phyloP scores from a whole-genome alignment of 2,329 filamentous ascomycete species.

The Colletotrichum euphorbiae region DNA sequence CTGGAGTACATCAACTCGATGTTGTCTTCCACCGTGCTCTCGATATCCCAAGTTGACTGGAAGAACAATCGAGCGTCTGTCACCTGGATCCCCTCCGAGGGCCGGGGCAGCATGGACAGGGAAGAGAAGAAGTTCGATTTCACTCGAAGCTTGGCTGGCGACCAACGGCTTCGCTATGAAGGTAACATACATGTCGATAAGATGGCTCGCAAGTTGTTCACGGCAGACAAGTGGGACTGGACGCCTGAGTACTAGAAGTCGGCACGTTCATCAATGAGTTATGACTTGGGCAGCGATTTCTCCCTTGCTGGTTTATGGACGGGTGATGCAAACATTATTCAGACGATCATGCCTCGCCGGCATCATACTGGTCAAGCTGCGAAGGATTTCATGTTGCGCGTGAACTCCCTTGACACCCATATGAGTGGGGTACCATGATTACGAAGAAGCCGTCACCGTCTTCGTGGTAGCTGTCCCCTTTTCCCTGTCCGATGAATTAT shows the following conservation, averaged over 20 bases:
- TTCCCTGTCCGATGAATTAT: slow-evolving; percentile 13
- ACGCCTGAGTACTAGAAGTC: slow-evolving; percentile 56
- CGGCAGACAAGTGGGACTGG: slow-evolving; percentile 70
- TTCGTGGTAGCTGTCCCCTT: slow-evolving; percentile 23
- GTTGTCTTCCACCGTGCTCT: slow-evolving; percentile 60
- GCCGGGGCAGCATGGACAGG: slow-evolving; percentile 17
- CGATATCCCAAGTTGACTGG: slow-evolving; percentile 60
- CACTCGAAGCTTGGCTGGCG: slow-evolving; percentile 61
- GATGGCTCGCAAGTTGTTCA: slow-evolving; percentile 66
- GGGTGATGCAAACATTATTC: too few species aligned
- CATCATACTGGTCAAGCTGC: too few species aligned
- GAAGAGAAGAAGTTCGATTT: slow-evolving; percentile 57
- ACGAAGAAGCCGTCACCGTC: slow-evolving; percentile 24
- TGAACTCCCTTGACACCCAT: neutral
- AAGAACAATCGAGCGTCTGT: slow-evolving; percentile 52
- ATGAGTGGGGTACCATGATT: neutral
- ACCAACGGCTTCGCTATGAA: slow-evolving; percentile 62
- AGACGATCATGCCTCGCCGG: too few species aligned
- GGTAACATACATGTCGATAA: slow-evolving; percentile 62
- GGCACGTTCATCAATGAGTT: neutral
- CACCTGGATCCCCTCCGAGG: slow-evolving; percentile 53
- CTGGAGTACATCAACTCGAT: slow-evolving; percentile 73
- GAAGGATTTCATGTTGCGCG: too few species aligned
- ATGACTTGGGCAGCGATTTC: too few species aligned
- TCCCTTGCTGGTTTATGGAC: too few species aligned